Evolutionary conservation across 306 rosid genomes (phyloP).

Genomic region (Echinosophora koreensis): DNA sequence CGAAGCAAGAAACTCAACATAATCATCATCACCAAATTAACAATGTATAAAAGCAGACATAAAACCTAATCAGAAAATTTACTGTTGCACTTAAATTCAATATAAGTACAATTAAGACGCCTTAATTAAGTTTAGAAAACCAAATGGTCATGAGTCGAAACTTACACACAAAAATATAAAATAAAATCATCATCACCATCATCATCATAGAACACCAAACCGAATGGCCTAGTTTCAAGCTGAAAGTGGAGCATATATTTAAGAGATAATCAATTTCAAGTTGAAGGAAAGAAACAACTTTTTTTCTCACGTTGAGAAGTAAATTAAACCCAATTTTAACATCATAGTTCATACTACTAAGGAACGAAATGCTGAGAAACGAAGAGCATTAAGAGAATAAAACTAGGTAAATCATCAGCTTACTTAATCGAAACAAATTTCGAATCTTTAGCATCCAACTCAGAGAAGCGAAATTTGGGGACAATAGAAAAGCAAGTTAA

Average conservation of each 20-base stretch:
- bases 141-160: slow-evolving; percentile 21
- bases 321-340: slow-evolving; percentile 32
- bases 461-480: neutral
- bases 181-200: neutral
- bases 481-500: neutral
- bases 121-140: slow-evolving; percentile 2
- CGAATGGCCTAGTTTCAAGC: neutral
- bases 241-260: neutral
- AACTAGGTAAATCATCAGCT: neutral
- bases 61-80: neutral
- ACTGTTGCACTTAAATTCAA: neutral
- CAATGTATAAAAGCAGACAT: neutral
- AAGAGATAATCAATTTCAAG: slow-evolving; percentile 28
- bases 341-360: neutral
- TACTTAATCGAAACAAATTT: slow-evolving; percentile 1
- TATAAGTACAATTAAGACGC: slow-evolving; percentile 17
- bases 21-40: slow-evolving; percentile 14
- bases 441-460: slow-evolving; percentile 12
- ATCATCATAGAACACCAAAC: slow-evolving; percentile 29
- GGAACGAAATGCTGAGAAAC: neutral
- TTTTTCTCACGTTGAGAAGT: neutral
- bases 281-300: neutral
- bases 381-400: neutral
- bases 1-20: slow-evolving; percentile 25
- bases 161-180: neutral